Conservation (phyloP, 805 yeast genomes). For the Komagataella ulmi region DNA sequence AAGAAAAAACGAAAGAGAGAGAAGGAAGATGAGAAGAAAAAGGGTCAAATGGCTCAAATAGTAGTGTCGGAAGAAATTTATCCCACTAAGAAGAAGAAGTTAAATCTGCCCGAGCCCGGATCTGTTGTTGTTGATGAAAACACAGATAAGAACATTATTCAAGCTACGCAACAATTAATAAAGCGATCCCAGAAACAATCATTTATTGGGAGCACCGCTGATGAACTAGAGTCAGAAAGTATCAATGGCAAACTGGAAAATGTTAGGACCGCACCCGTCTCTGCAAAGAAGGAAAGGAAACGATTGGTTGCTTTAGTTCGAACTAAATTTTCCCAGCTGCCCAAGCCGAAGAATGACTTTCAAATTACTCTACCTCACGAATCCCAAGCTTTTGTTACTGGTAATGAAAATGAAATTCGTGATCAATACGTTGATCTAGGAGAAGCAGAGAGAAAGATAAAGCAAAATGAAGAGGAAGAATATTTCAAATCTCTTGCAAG, state of each 20-base stretch:
- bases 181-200: conserved; percentile 19
- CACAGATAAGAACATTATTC: conserved; percentile 20
- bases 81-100: conserved; percentile 22
- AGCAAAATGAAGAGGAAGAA: conserved; percentile 1
- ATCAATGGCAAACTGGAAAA: background rate
- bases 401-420: conserved; percentile 2
- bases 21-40: conserved; percentile 9
- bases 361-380: conserved; percentile 24
- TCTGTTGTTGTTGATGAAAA: conserved; percentile 7
- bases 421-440: conserved; percentile 10
- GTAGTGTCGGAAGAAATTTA: conserved; percentile 6
- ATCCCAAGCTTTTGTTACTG: conserved; percentile 8
- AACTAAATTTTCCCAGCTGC: conserved; percentile 6
- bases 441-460: conserved; percentile 13
- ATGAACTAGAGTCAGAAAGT: conserved; percentile 5
- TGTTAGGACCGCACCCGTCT: conserved; percentile 7
- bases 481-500: conserved; percentile 13
- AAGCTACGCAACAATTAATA: conserved; percentile 20
- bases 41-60: conserved; percentile 8
- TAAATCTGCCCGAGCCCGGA: conserved; percentile 23
- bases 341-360: conserved; percentile 24
- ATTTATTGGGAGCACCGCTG: conserved; percentile 13
- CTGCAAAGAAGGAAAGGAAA: conserved; percentile 8
- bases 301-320: background rate
- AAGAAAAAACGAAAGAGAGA: conserved; percentile 17